These are phyloP conservation scores for Cryptosporidium andersoni DNA, from an alignment of 169 alveolate genomes.

Conservation along the genomic window DNA sequence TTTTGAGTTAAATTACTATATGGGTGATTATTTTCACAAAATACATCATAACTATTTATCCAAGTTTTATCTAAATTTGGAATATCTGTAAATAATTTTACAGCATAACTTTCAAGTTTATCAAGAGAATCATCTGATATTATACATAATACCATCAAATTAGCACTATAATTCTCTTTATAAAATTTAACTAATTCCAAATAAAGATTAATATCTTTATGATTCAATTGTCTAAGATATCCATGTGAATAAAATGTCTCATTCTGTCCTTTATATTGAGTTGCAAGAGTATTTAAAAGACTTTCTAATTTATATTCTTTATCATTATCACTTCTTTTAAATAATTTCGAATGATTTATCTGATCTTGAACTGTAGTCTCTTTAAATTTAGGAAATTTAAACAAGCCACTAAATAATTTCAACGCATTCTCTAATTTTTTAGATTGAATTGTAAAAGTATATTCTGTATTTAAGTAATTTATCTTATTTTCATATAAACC, in stretches of 20 bases:
- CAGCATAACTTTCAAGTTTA: slow-evolving; percentile 37
- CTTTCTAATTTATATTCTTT: slow-evolving; percentile 14
- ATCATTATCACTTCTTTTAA: neutral
- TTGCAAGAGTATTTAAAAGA: neutral
- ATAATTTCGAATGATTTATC: too few species aligned
- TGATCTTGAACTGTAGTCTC: slow-evolving; percentile 3
- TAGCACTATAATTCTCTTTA: slow-evolving; percentile 25
- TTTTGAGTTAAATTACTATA: slow-evolving; percentile 19
- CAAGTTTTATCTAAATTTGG: slow-evolving; percentile 8
- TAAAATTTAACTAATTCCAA: slow-evolving; percentile 40
- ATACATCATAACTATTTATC: slow-evolving; percentile 44
- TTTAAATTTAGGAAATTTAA: slow-evolving; percentile 19
- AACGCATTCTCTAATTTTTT: slow-evolving; percentile 44
- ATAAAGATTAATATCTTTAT: slow-evolving; percentile 15
- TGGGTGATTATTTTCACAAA: slow-evolving; percentile 11
- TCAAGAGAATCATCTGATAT: slow-evolving; percentile 37
- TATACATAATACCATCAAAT: slow-evolving; percentile 27
- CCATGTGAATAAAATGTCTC: slow-evolving; percentile 8
- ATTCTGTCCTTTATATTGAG: slow-evolving; percentile 10
- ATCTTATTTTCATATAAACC: slow-evolving; percentile 21
- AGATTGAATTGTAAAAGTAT: slow-evolving; percentile 7
- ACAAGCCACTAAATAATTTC: slow-evolving; percentile 2
- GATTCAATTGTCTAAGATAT: neutral
- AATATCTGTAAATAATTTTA: slow-evolving; percentile 30
- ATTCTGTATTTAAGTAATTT: slow-evolving; percentile 27